Base-by-base conservation (phyloP, 352 stramenopile genomes). In the Globisporangium cylindrosporum region DNA sequence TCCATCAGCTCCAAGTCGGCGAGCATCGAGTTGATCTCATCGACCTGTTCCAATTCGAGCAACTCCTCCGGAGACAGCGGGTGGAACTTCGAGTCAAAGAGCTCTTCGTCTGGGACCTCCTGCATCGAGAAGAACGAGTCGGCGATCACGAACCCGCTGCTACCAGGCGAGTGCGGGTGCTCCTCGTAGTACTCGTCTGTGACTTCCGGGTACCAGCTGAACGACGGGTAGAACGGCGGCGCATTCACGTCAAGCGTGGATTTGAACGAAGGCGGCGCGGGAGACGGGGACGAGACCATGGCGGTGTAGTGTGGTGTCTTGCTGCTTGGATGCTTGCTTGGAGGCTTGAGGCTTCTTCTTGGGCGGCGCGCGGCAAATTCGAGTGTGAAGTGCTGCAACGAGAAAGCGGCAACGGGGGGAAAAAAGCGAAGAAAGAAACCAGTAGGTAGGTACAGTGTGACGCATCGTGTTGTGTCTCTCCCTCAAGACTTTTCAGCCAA, bases 1-100 rank as follows among this genome's bases (percentile, higher is more conserved):
- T 93, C 86, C 80, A 93, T 84, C 59, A 93, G 66, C 20, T 92
- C 86, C 66, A 93, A 67, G 70, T 93, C 86, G 14, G 84, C 86
- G 51, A 93, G 74, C 64, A 93, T 81, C 67, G 81, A 81, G 64
- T 93, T 93, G 58, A 93, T 77, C 73, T 92, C 83, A 59, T 93
- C 86, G 58, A 93, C 78, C 70, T 91, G 82, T 63, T 92, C 86
- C 64, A 93, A 69, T 58, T 93, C 86, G 34, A 70, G 66, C 54
- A 92, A 78, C 53, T 93, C 86, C 22, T 87, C 67, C 1, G 68
- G 48, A 57, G 81, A 76, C 57, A 93, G 71, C 32, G 84, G 86
- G 73, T 89, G 81, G 68, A 80, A 79, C 59, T 79, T 77, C 0
- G 86, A 59, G 70, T 93, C 84, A 62, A 93, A 93, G 38, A 93